Base-by-base conservation (phyloP, 176 grass and related monocot genomes). In the Melocanna baccifera region DNA sequence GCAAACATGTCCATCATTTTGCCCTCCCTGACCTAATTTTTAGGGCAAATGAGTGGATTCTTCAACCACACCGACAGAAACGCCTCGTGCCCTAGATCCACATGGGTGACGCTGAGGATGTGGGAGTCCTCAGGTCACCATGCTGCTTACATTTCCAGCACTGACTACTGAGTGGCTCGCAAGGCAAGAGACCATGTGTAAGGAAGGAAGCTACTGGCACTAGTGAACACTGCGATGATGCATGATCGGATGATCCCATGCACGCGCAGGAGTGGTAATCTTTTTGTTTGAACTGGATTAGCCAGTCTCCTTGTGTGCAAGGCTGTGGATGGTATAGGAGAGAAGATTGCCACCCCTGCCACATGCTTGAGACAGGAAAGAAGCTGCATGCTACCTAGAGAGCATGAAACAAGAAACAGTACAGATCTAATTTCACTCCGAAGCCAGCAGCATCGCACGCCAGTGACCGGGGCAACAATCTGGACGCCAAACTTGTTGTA, bases 31-130 rank as follows among this genome's bases (percentile, higher is more conserved):
- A 2, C 29, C 73, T 72, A 62, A 16, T 34, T 52, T 63, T 46
- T 16, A 3, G 5, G 4, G 23, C 16, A 28, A 3, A 50, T 13
- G 41, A 12, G 61, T 80, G 69, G 67, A 47, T 10, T 86, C 36
- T 46, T 26, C 78, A 20, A 12, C 51, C 67, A 59, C 59, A 42
- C 59, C 58, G 75, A 87, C 68, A 86, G 36, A 67, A 66, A 78
- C 71, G 77, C 72, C 78, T 26, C 15, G 9, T 42, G 32, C 12
- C 53, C 62, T 20, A 3, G 16, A 76, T 46, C 20, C 78, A 77
- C 78, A 68, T 85, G 82, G 70, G n/a, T 41, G 64, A 25, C 52
- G 12, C 42, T 43, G 71, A 29, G 42, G 58, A 50, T 78, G 32
- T 9, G 43, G 16, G 67, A 22, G 78, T 5, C 9, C 52, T 45